These are phyloP conservation scores for Cicer yamashitae DNA, from an alignment of 306 rosid genomes.

Conservation along the genomic window DNA sequence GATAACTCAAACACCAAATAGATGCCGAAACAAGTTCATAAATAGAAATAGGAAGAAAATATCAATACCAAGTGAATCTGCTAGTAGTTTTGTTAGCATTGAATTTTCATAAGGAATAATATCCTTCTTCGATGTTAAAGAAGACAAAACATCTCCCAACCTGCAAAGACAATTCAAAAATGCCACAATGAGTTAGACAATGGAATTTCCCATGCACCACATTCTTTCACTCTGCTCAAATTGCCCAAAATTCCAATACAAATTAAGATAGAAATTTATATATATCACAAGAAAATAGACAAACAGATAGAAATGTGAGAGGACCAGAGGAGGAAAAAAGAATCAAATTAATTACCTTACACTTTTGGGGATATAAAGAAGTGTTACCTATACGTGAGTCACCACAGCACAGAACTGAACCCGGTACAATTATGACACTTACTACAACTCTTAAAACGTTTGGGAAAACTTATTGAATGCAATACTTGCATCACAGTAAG, in stretches of 20 bases:
- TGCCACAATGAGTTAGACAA: slow-evolving; percentile 34
- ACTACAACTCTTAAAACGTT: neutral
- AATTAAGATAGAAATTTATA: slow-evolving; percentile 6
- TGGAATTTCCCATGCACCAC: slow-evolving; percentile 8
- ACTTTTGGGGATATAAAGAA: slow-evolving; percentile 11
- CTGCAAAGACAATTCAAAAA: slow-evolving; percentile 47
- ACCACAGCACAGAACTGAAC: slow-evolving; percentile 9
- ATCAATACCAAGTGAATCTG: slow-evolving; percentile 57
- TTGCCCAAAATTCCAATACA: slow-evolving; percentile 39
- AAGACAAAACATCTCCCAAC: slow-evolving; percentile 61
- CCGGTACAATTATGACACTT: slow-evolving; percentile 14
- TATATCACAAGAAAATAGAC: slow-evolving; percentile 26
- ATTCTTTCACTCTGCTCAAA: slow-evolving; percentile 33
- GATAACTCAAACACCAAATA: slow-evolving; percentile 32
- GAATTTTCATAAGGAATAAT: slow-evolving; percentile 57
- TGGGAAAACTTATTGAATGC: neutral
- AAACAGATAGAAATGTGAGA: neutral
- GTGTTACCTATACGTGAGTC: neutral
- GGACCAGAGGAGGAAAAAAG: slow-evolving; percentile 16
- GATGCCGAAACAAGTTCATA: slow-evolving; percentile 33
- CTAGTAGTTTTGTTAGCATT: slow-evolving; percentile 52
- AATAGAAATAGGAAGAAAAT: slow-evolving; percentile 38
- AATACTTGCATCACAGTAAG: neutral
- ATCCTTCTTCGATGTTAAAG: slow-evolving; percentile 58
- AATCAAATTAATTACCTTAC: slow-evolving; percentile 29